These are phyloP conservation scores for Phytophthora idaei DNA, from an alignment of 352 stramenopile genomes.

Conservation along the genomic window DNA sequence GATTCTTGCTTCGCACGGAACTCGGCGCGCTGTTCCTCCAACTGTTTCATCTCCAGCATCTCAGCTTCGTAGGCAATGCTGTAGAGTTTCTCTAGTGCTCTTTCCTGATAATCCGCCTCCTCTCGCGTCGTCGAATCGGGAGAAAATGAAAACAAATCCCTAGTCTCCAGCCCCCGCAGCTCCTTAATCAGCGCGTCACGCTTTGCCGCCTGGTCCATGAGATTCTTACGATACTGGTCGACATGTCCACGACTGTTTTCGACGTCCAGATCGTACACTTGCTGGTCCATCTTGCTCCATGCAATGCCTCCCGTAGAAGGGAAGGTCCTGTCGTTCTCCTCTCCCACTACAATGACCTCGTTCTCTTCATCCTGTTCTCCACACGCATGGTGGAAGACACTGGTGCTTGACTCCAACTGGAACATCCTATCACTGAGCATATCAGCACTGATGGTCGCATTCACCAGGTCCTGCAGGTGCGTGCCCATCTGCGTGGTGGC, in stretches of 20 bases:
- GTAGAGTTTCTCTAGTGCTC: conserved; percentile 58
- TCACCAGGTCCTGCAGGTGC: conserved; percentile 76
- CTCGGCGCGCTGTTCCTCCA: conserved; percentile 53
- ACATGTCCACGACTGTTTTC: conserved; percentile 76
- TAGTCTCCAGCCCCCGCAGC: conserved; percentile 41
- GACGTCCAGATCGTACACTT: conserved; percentile 81
- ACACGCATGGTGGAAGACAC: conserved; percentile 69
- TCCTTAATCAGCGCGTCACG: conserved; percentile 67
- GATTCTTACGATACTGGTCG: conserved; percentile 75
- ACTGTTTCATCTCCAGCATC: conserved; percentile 51
- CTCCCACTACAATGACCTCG: conserved; percentile 11
- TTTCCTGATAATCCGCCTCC: conserved; percentile 51
- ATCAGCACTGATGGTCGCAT: conserved; percentile 81
- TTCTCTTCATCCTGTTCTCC: conserved; percentile 46
- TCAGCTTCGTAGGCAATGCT: conserved; percentile 64
- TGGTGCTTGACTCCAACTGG: conserved; percentile 83
- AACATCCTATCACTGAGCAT: conserved; percentile 90
- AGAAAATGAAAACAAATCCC: conserved; percentile 58
- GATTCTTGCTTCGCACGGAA: conserved; percentile 39
- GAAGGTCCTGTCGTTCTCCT: conserved; percentile 32
- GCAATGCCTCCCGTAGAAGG: conserved; percentile 53
- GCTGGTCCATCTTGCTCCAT: conserved; percentile 77
- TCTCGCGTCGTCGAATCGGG: conserved; percentile 36
- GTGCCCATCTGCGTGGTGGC: conserved; percentile 47
- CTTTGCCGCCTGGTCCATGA: conserved; percentile 69